Evolutionary conservation across 805 yeast genomes (phyloP).

Genomic region (Zygosaccharomyces bailii): DNA sequence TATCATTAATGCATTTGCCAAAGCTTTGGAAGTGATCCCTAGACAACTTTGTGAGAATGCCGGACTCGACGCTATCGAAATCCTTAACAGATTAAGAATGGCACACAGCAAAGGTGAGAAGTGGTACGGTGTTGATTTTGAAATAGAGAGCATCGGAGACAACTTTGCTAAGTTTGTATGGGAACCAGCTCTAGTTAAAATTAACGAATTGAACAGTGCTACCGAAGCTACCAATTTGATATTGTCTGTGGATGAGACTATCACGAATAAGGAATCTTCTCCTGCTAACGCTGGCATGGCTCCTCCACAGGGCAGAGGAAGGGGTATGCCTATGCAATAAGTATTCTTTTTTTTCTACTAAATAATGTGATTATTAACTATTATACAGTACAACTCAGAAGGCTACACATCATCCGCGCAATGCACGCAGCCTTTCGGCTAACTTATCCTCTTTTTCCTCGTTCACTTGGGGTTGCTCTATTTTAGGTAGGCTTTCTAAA

Average conservation of each 20-base stretch:
- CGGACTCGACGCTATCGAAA: slow-evolving; percentile 97
- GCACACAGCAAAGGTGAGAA: slow-evolving; percentile 90
- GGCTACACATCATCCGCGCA: slow-evolving; percentile 45
- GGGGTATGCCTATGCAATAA: slow-evolving; percentile 57
- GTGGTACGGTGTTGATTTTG: slow-evolving; percentile 93
- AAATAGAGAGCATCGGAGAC: slow-evolving; percentile 74
- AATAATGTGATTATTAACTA: neutral
- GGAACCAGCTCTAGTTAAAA: slow-evolving; percentile 96
- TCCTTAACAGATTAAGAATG: slow-evolving; percentile 85
- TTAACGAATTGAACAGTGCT: slow-evolving; percentile 91
- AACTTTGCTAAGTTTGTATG: slow-evolving; percentile 86
- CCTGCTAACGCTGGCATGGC: slow-evolving; percentile 48
- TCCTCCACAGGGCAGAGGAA: slow-evolving; percentile 48
- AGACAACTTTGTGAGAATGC: slow-evolving; percentile 97
- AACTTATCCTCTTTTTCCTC: slow-evolving; percentile 82
- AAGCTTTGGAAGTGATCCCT: slow-evolving; percentile 92
- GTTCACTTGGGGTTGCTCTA: slow-evolving; percentile 45
- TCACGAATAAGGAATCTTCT: slow-evolving; percentile 64
- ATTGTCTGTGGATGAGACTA: slow-evolving; percentile 94
- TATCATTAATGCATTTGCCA: slow-evolving; percentile 87
- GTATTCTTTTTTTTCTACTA: slow-evolving; percentile 2
- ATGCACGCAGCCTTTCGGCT: slow-evolving; percentile 84
- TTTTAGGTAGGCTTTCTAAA: slow-evolving; percentile 48
- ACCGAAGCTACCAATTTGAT: slow-evolving; percentile 94
- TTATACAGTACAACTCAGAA: neutral